Base-by-base conservation (phyloP, 208 protist genomes). In the Acanthamoeba lenticulata region DNA sequence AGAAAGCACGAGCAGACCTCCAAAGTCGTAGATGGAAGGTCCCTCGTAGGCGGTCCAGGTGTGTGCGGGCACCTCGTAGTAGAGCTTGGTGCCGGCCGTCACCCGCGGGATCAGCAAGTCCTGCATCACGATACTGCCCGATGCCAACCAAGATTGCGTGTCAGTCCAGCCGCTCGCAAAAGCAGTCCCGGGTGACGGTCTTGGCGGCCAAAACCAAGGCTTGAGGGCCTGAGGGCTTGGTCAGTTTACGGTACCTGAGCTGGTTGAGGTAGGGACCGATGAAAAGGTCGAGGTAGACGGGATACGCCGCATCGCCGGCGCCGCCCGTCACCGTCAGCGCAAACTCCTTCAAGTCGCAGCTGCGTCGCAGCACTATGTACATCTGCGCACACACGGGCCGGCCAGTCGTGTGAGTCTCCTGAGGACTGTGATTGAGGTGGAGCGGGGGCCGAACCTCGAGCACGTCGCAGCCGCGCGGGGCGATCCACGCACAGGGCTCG, bases 41-140 rank as follows among this genome's bases (percentile, higher is more conserved):
- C 85, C 85, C n/a, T 91, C 85, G 60, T 74, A 91, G 85, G 85
- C 52, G 60, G 85, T 38, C 85, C 85, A 91, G 15, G n/a, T 91
- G 60, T 91, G 85, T 11, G 85, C 24, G 7, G 85, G 85, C 5
- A 91, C 85, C 24, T 91, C 55, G 85, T 91, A 91, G 85, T 91
- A 91, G 21, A 91, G 85, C 52, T 91, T 91, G 3, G 85, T 91
- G 60, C 85, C 85, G 36, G 32, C 49, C 24, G 52, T 74, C 19
- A 65, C 49, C 9, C 85, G 85, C 6, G 85, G 85, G n/a, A 91
- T 67, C 42, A 38, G 49, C 42, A 91, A 38, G 60, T 91, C 85
- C 60, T 91, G 85, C 85, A 91, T 65, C 85, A 91, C 85, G 36
- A 91, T 91, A 15, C 85, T 91, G 60, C 36, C 1, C n/a, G n/a